Percentiles rank a stretch among this genome's conserved stretches.
phyloP scores from a whole-genome alignment of 176 grass and related monocot genomes.

The Luzula sylvatica region DNA sequence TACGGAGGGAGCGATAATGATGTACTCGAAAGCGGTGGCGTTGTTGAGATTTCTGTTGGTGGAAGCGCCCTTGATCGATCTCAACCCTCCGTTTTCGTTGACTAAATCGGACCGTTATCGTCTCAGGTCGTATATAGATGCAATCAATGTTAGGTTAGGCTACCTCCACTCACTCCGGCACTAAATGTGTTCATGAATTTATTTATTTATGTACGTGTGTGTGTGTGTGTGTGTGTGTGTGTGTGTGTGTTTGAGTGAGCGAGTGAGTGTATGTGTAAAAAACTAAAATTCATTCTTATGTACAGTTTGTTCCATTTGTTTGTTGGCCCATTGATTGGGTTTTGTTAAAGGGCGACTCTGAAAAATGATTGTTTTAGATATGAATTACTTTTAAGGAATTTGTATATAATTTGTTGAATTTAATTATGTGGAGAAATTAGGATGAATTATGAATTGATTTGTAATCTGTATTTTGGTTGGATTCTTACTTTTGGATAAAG shows the following conservation, averaged over 20 bases:
- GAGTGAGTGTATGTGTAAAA: background rate
- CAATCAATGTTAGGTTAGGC: conserved; percentile 52
- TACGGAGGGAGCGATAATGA: conserved; percentile 28
- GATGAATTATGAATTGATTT: too few species aligned
- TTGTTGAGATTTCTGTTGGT: conserved; percentile 73
- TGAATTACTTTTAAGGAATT: too few species aligned
- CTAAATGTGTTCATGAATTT: background rate
- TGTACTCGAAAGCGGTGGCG: conserved; percentile 58
- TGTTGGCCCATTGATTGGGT: conserved; percentile 7
- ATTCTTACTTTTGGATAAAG: too few species aligned
- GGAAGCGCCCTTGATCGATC: conserved; percentile 53
- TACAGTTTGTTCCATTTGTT: conserved; percentile 15
- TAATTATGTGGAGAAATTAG: too few species aligned
- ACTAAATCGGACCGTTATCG: conserved; percentile 60
- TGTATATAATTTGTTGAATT: too few species aligned
- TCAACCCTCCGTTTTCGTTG: conserved; percentile 64
- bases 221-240: background rate
- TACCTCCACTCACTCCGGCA: conserved; percentile 34
- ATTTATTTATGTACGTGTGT: background rate
- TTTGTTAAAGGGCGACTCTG: background rate
- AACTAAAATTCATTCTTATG: conserved; percentile 25
- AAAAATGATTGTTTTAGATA: background rate
- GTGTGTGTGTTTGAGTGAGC: background rate
- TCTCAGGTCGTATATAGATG: conserved; percentile 66
- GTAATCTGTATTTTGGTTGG: too few species aligned